phyloP scores from a whole-genome alignment of 139 green algal genomes.

The Astrephomene gubernaculifera region DNA sequence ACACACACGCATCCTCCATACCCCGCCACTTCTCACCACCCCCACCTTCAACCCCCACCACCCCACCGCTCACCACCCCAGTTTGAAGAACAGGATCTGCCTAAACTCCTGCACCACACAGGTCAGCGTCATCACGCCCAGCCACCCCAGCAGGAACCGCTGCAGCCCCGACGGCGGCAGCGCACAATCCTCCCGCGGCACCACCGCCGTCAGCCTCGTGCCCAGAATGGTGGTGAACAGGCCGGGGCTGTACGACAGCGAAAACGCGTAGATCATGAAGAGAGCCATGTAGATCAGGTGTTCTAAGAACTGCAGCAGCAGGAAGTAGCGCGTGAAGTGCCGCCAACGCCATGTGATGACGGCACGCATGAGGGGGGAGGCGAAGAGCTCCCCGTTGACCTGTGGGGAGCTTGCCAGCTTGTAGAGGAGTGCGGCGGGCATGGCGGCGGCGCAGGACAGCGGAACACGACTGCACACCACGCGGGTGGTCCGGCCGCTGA shows the following conservation, averaged over 20 bases:
- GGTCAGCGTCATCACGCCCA: conserved; percentile 18
- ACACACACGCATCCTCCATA: not conserved
- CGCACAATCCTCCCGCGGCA: not conserved
- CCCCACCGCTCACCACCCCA: conserved; percentile 26
- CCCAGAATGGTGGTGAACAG: conserved; percentile 4
- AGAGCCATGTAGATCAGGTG: conserved; percentile 30
- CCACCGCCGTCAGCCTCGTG: not conserved
- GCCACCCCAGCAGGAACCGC: conserved; percentile 10
- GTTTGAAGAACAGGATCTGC: conserved; percentile 43
- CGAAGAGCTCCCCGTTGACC: conserved; percentile 42
- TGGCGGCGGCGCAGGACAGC: conserved; percentile 23
- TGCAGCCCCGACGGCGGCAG: conserved; percentile 21
- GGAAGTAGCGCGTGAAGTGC: conserved; percentile 41
- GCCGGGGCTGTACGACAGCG: conserved; percentile 17
- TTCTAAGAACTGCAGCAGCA: conserved; percentile 44
- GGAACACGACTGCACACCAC: conserved; percentile 15
- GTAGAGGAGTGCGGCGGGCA: conserved; percentile 32
- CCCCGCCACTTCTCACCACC: not conserved
- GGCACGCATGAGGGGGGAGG: conserved; percentile 27
- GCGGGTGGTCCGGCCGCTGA: conserved; percentile 28
- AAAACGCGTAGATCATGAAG: conserved; percentile 39
- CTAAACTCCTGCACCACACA: conserved; percentile 12
- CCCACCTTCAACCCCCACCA: not conserved
- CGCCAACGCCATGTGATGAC: conserved; percentile 42
- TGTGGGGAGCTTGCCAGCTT: conserved; percentile 10